Evolutionary conservation across 202 grass and related monocot genomes (phyloP), one percentile per base, ranked within the genome.

Genomic region (Dendrocalamus latiflorus): DNA sequence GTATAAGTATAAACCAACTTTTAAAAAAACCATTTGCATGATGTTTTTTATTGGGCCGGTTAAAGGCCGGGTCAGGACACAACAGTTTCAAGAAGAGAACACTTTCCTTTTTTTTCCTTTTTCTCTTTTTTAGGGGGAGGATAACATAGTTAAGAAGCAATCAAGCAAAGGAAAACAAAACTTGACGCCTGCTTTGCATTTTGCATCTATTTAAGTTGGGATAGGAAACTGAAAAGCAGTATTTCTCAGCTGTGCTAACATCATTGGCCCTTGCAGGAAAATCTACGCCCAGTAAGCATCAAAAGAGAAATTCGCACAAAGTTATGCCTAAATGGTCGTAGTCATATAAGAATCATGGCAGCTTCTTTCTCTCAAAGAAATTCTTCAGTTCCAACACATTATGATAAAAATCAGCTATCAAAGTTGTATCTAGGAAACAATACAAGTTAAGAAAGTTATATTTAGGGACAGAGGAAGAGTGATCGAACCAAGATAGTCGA

Each of bases 301-400:
- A 53, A 43, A 80, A 5, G 15, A 44, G 21, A 50, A 62, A 34
- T 13, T 48, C 53, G 65, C 38, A 57, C 16, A 44, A 75, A 6
- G 2, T 0, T 53, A 43, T 72, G 65, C 79, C 37, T 47, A 72
- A 38, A 39, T 64, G 34, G n/a, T 65, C 24, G 17, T 18, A 1
- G 16, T 36, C 36, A 61, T 28, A 39, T 1, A 76, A 75, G 43
- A 62, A 86, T 76, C 74, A 93, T 43, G 90, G 59, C n/a, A 97
- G 45, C 79, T 93, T 97, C 82, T 93, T 90, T 83, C 87, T 93
- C 84, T 97, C 87, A 39, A 97, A 97, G 70, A 93, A 97, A 51
- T 84, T 91, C 63, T 57, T 57, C 54, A 11, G 9, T 57, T 8
- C 20, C n/a, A 21, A 55, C 3, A 55, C 53, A 8, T 6, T 39